Conservation (phyloP, 2,329 filamentous ascomycete species). For the Colletotrichum cereale region DNA sequence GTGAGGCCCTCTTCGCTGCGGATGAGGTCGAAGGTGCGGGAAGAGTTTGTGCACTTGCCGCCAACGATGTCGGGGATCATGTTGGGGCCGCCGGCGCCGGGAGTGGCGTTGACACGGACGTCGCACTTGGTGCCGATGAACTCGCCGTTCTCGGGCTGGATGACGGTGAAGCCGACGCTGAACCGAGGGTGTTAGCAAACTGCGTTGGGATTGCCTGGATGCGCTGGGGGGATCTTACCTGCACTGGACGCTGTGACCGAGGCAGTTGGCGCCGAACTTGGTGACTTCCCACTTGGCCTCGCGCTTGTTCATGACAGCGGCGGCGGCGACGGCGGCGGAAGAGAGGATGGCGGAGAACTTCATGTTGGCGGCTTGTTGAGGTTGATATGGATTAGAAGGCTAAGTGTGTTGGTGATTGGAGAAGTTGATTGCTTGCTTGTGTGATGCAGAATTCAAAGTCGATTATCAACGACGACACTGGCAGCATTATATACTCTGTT, state of each 20-base stretch:
- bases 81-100: conserved; percentile 33
- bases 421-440: conserved; percentile 13
- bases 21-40: conserved; percentile 47
- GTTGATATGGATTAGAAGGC: conserved; percentile 1
- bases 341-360: conserved; percentile 43
- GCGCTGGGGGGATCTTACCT: conserved; percentile 38
- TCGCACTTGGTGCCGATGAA: conserved; percentile 44
- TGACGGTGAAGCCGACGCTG: conserved; percentile 26
- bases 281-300: conserved; percentile 45
- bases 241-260: conserved; percentile 47
- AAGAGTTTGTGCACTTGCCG: conserved; percentile 47
- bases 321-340: conserved; percentile 43
- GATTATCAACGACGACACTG: background rate
- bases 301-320: conserved; percentile 43
- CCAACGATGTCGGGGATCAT: conserved; percentile 48
- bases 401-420: conserved; percentile 3
- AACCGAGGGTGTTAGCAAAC: background rate
- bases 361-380: conserved; percentile 44
- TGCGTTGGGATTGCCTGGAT: no score
- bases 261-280: conserved; percentile 46
- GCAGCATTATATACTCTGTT: conserved; percentile 14
- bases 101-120: conserved; percentile 40
- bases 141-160: conserved; percentile 45
- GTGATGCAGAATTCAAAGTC: background rate
- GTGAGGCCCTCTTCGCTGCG: conserved; percentile 44